These are phyloP conservation scores for Golubevia pallescens DNA, from an alignment of 1,284 basidiomycete species.

Conservation along the genomic window DNA sequence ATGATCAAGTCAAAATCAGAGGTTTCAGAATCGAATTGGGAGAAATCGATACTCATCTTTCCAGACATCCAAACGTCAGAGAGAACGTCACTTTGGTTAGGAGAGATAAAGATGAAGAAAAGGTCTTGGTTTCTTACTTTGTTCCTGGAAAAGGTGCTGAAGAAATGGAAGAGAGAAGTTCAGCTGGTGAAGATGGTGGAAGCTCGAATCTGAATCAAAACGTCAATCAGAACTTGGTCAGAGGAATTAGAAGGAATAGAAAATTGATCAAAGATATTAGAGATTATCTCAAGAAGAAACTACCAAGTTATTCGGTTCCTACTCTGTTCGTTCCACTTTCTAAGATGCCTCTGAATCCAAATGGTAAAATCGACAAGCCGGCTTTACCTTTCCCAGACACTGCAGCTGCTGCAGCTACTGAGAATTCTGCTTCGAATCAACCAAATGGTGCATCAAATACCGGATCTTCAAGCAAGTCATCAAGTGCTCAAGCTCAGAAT, in stretches of 20 bases:
- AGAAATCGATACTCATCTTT: constrained; percentile 96
- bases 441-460: constrained; percentile 31
- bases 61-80: constrained; percentile 87
- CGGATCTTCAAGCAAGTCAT: constrained; percentile 31
- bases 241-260: constrained; percentile 66
- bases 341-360: constrained; percentile 97
- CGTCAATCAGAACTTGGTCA: constrained; percentile 27
- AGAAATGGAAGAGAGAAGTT: constrained; percentile 69
- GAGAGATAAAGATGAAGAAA: constrained; percentile 98
- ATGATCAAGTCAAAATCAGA: constrained; percentile 99
- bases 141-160: constrained; percentile 81
- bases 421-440: constrained; percentile 45
- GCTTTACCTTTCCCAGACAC: constrained; percentile 99
- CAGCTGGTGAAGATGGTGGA: constrained; percentile 15
- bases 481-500: constrained; percentile 46
- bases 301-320: constrained; percentile 72
- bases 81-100: constrained; percentile 97
- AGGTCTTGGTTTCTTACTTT: constrained; percentile 97
- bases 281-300: constrained; percentile 94
- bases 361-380: constrained; percentile 99
- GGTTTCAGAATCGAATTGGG: constrained; percentile 99
- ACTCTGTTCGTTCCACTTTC: constrained; percentile 79
- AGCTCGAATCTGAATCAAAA: constrained; percentile 23
- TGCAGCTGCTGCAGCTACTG: constrained; percentile 68
- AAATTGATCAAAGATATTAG: constrained; percentile 89